Base-by-base conservation (phyloP, 1,139 yeast species). In the Eremothecium sinecaudum region DNA sequence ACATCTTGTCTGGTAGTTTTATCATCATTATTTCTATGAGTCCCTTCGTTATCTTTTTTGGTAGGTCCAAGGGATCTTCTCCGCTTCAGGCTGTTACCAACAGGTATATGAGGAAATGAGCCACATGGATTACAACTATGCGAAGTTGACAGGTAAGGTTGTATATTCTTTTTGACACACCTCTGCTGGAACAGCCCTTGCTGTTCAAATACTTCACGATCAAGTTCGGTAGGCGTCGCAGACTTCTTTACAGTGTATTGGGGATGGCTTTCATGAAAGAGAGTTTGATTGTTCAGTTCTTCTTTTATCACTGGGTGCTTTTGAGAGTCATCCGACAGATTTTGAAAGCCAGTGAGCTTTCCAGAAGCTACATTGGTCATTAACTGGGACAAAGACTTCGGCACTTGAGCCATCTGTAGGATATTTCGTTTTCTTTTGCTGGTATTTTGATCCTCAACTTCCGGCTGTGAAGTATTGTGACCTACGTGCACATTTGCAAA, bases 311-410 rank as follows among this genome's bases (percentile, higher is more conserved):
- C 5, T 21, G 24, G 24, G 12, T 5, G 12, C n/a, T n/a, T n/a
- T n/a, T n/a, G n/a, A n/a, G n/a, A n/a, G n/a, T n/a, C n/a, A n/a
- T n/a, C n/a, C n/a, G n/a, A n/a, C n/a, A n/a, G n/a, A n/a, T n/a
- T n/a, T n/a, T n/a, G n/a, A n/a, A n/a, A n/a, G n/a, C n/a, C n/a
- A n/a, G n/a, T n/a, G n/a, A n/a, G n/a, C n/a, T n/a, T n/a, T n/a
- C n/a, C n/a, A n/a, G n/a, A n/a, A n/a, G n/a, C n/a, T n/a, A n/a
- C n/a, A n/a, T n/a, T n/a, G 14, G 60, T 60, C 32, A 70, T 47
- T 31, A 71, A 49, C 47, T 69, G 71, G 10, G 67, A 59, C 37
- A 70, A 47, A n/a, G 71, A 66, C 44, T 65, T 66, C 4, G 76
- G 75, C 32, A 71, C 69, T 1, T 69, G 61, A 13, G 60, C 59